Percentiles rank a stretch among this genome's conserved stretches.
Evolutionary conservation across 139 green algal species (phyloP).

Genomic region (Microglena sp.): DNA sequence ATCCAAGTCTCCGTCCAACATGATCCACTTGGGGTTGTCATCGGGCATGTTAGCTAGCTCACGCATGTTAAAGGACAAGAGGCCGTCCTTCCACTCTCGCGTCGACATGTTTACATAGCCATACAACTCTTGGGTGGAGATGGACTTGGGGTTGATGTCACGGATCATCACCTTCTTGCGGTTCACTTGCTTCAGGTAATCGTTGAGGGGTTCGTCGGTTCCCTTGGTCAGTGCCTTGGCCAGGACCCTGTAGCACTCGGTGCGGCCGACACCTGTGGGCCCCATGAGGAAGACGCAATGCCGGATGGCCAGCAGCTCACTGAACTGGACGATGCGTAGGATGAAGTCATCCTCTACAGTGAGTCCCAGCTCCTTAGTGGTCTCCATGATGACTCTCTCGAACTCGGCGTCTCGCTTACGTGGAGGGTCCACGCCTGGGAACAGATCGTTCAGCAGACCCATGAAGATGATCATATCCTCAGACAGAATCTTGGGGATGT

Average conservation of each 20-base stretch:
- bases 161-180: constrained; percentile 61
- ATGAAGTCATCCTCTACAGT: constrained; percentile 65
- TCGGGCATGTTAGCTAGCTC: constrained; percentile 75
- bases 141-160: constrained; percentile 84
- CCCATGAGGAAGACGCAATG: constrained; percentile 86
- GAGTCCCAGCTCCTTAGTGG: constrained; percentile 31
- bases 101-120: constrained; percentile 81
- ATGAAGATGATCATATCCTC: constrained; percentile 80
- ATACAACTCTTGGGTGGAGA: constrained; percentile 82
- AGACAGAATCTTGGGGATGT: constrained; percentile 73
- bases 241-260: constrained; percentile 68
- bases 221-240: constrained; percentile 69
- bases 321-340: constrained; percentile 66
- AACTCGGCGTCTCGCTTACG: constrained; percentile 62
- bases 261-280: constrained; percentile 58
- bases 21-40: constrained; percentile 80
- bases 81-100: constrained; percentile 81
- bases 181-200: constrained; percentile 76
- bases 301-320: constrained; percentile 71
- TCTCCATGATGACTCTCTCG: constrained; percentile 53
- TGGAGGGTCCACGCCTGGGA: constrained; percentile 64
- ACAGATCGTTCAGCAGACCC: constrained; percentile 72
- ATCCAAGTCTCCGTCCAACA: constrained; percentile 79
- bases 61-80: constrained; percentile 79
- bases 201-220: constrained; percentile 56